Conservation (phyloP, 2,329 filamentous ascomycete species). For the Neonectria faginata region DNA sequence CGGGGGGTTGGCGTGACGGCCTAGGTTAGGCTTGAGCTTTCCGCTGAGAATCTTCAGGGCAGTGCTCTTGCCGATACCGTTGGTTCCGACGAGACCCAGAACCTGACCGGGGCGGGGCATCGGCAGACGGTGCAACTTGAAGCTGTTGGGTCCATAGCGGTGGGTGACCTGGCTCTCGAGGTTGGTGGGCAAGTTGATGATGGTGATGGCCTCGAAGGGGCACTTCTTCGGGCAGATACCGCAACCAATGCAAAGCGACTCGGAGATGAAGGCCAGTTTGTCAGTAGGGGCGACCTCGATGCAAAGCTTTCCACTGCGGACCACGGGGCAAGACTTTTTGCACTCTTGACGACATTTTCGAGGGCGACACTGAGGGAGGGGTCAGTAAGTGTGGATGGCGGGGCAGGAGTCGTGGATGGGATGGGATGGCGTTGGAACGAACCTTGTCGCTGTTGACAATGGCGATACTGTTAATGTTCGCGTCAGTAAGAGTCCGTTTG, state of each 20-base stretch:
- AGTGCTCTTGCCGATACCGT: slow-evolving; percentile 99
- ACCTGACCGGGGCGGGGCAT: slow-evolving; percentile 97
- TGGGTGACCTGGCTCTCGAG: slow-evolving; percentile 98
- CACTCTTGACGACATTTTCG: slow-evolving; percentile 97
- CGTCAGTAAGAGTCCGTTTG: slow-evolving; percentile 40
- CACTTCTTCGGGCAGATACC: slow-evolving; percentile 99
- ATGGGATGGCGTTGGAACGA: slow-evolving; percentile 35
- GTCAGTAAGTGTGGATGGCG: slow-evolving; percentile 44
- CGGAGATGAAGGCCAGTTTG: slow-evolving; percentile 97
- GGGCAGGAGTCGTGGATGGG: slow-evolving; percentile 39
- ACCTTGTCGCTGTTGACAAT: slow-evolving; percentile 99
- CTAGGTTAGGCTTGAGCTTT: slow-evolving; percentile 98
- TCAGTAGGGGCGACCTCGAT: slow-evolving; percentile 92
- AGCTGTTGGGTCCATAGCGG: slow-evolving; percentile 98
- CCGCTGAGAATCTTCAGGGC: slow-evolving; percentile 98
- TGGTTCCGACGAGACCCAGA: slow-evolving; percentile 95
- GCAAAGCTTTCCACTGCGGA: slow-evolving; percentile 96
- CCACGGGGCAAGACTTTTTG: slow-evolving; percentile 98
- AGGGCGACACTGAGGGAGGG: slow-evolving; percentile 53
- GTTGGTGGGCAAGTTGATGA: slow-evolving; percentile 99
- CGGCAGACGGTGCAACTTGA: slow-evolving; percentile 97
- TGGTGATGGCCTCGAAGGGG: slow-evolving; percentile 97
- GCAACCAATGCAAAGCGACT: slow-evolving; percentile 95
- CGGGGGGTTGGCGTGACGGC: slow-evolving; percentile 93
- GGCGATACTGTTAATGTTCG: slow-evolving; percentile 78